A percentile compares a stretch with the other conserved stretches of the same genome.
Conservation (phyloP, 495 filamentous ascomycete species). For the Chaetomium tenue region DNA sequence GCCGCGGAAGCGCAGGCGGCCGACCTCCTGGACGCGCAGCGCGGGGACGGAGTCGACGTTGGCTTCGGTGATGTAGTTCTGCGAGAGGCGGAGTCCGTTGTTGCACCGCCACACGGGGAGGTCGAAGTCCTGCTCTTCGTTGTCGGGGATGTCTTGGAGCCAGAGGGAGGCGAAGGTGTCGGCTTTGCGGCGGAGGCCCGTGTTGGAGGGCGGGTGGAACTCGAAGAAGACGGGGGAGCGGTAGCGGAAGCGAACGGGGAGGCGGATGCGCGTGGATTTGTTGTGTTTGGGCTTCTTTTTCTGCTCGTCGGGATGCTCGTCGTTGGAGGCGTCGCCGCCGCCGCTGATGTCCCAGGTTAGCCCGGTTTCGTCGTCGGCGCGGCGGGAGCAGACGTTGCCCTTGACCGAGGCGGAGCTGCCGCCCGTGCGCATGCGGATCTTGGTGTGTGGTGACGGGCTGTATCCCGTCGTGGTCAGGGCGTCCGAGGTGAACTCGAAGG, state of each 20-base stretch:
- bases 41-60: constrained; percentile 66
- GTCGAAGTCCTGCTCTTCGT: constrained; percentile 69
- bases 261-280: constrained; percentile 50
- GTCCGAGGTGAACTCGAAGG: constrained; percentile 77
- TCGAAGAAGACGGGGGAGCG: constrained; percentile 86
- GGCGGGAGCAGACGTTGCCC: constrained; percentile 54
- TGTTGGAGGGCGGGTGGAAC: constrained; percentile 53
- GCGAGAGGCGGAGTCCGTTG: constrained; percentile 67
- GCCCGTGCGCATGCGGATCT: constrained; percentile 79
- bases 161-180: constrained; percentile 78
- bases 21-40: constrained; percentile 66
- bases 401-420: constrained; percentile 73
- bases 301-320: no score
- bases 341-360: constrained; percentile 67
- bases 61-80: constrained; percentile 83
- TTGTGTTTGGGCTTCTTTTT: constrained; percentile 32
- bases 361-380: constrained; percentile 57
- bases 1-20: constrained; percentile 72
- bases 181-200: constrained; percentile 61
- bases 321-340: constrained; percentile 16
- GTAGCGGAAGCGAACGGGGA: constrained; percentile 88
- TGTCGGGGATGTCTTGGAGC: constrained; percentile 81
- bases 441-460: constrained; percentile 62
- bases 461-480: constrained; percentile 60
- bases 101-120: constrained; percentile 85